Evolutionary conservation across 208 protist genomes (phyloP), one percentile per base, ranked within the genome.

Genomic region (Crithidia sp.): DNA sequence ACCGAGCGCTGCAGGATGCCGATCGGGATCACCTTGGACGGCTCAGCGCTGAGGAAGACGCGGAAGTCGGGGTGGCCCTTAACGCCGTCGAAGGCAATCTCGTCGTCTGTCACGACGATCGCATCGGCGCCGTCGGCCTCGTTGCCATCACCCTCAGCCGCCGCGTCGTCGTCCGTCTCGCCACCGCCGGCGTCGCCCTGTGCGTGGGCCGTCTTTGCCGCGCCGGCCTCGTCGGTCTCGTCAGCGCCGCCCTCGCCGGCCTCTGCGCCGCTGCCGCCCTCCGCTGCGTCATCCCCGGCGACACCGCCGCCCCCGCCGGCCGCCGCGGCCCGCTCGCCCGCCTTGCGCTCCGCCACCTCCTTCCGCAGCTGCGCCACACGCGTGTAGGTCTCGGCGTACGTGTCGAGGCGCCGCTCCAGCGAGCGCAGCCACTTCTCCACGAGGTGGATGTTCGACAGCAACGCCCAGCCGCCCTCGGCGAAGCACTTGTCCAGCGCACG

Each of bases 361-460:
- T 95, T 95, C 58, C 83, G 84, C 55, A 94, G 82, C 82, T 97
- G 90, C 41, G 81, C 93, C 83, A 98, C 88, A 53, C 93, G 91
- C 37, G 90, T 96, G 84, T 98, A 97, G 40, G 90, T 89, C 75
- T 97, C 90, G 5, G 90, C 87, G 75, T 98, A 98, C 65, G 79
- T 74, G 49, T 99, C 98, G 40, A 99, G 84, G 56, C 95, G 89
- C 74, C 99, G 99, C 90, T 99, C 98, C 50, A 99, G 89, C 41
- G 90, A 88, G 41, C 85, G 80, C 45, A 99, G 88, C 98, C 98
- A 99, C 76, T 93, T 96, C 56, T 96, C 82, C 16, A 99, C 98
- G 12, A 99, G 88, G 84, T 99, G 98, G 70, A 99, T 98, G 84
- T 99, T 99, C 86, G 99, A 95, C 43, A 99, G 84, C 59, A 99